Evolutionary conservation across 2,329 filamentous ascomycete species (phyloP).

Genomic region (Ascochyta rabiei): DNA sequence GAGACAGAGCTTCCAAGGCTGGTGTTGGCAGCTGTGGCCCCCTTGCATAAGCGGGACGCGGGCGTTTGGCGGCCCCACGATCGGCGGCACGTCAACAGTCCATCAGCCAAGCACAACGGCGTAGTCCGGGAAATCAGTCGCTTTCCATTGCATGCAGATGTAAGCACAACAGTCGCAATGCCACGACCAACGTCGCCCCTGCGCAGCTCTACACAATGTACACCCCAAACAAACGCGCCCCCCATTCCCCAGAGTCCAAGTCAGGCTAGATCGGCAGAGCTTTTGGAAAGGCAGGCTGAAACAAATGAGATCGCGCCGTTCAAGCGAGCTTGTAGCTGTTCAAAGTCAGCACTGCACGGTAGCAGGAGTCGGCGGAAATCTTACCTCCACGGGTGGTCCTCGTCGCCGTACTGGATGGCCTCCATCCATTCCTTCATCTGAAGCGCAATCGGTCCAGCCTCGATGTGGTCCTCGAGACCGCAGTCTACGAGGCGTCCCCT

Average conservation of each 20-base stretch:
- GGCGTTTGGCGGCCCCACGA: not conserved
- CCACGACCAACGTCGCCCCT: conserved; percentile 1
- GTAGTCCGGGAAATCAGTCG: not conserved
- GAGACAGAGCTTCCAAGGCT: conserved; percentile 17
- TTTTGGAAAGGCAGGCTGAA: not conserved
- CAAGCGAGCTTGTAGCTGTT: conserved; percentile 37
- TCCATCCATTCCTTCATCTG: conserved; percentile 98
- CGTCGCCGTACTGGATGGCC: conserved; percentile 90
- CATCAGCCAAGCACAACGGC: not conserved
- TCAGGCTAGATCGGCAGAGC: not conserved
- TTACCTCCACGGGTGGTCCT: conserved; percentile 85
- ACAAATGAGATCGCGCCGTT: not conserved
- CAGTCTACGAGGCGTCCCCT: conserved; percentile 81
- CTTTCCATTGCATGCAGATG: conserved; percentile 4
- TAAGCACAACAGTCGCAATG: not conserved
- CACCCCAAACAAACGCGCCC: conserved; percentile 4
- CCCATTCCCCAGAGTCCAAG: conserved; percentile 8
- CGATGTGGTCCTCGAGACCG: conserved; percentile 77
- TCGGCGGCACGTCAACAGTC: conserved; percentile 11
- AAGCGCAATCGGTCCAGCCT: conserved; percentile 84
- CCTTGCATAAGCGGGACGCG: conserved; percentile 14
- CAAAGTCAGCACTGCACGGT: conserved; percentile 24
- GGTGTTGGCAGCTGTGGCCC: conserved; percentile 12
- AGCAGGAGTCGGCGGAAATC: conserved; percentile 20
- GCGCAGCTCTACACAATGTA: conserved; percentile 16